These are phyloP conservation scores for Achaetomiella virescens DNA, from an alignment of 495 filamentous ascomycete species.

Conservation along the genomic window DNA sequence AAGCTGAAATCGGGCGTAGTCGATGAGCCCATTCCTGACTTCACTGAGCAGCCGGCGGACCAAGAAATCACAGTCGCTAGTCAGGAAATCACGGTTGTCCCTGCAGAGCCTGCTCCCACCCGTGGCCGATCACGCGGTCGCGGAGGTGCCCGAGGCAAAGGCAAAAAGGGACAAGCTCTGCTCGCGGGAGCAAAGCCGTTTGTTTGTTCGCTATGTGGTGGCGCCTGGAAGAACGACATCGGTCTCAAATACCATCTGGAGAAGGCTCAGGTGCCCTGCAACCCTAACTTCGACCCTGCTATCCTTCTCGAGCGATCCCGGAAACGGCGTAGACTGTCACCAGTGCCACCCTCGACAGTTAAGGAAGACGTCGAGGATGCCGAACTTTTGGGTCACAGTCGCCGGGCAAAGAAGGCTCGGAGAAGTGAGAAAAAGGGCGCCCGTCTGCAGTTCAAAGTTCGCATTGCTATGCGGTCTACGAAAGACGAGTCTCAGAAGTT, in stretches of 20 bases:
- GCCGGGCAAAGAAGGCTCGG: slow-evolving; percentile 7
- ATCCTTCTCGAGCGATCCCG: slow-evolving; percentile 17
- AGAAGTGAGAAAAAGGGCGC: slow-evolving; percentile 1
- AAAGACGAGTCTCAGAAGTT: background rate
- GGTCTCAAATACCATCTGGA: slow-evolving; percentile 49
- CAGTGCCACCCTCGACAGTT: slow-evolving; percentile 15
- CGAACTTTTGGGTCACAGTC: slow-evolving; percentile 20
- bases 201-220: slow-evolving; percentile 43
- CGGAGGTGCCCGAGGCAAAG: slow-evolving; percentile 14
- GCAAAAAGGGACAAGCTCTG: slow-evolving; percentile 13
- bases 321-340: slow-evolving; percentile 23
- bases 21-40: background rate
- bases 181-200: slow-evolving; percentile 23
- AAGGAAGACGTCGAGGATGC: slow-evolving; percentile 35
- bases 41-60: background rate
- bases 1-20: background rate
- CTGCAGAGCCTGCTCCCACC: slow-evolving; percentile 2
- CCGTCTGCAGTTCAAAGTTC: background rate
- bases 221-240: slow-evolving; percentile 45
- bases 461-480: slow-evolving; percentile 9
- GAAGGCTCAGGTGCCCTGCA: slow-evolving; percentile 44
- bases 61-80: slow-evolving; percentile 8
- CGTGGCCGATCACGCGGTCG: slow-evolving; percentile 19
- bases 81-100: slow-evolving; percentile 1
- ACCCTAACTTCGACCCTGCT: slow-evolving; percentile 40